A percentile compares a stretch with the other conserved stretches of the same genome.
Conservation (phyloP, 768 basidiomycete genomes). For the Trametes punicea region DNA sequence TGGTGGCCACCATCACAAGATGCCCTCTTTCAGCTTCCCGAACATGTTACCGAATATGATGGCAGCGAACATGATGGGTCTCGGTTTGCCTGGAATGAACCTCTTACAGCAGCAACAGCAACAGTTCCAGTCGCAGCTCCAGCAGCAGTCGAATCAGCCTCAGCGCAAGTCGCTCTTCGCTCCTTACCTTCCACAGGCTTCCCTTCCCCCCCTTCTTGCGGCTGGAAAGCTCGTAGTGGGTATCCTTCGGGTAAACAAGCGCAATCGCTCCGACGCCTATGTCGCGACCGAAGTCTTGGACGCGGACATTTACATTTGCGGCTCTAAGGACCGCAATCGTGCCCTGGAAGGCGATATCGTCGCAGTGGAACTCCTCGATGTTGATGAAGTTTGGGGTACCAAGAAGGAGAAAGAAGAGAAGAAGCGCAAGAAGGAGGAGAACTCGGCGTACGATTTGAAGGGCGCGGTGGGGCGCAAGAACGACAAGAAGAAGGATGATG, state of each 20-base stretch:
- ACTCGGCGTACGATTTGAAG: slow-evolving; percentile 88
- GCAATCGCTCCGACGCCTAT: slow-evolving; percentile 97
- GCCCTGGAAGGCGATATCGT: slow-evolving; percentile 98
- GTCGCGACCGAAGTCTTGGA: slow-evolving; percentile 97
- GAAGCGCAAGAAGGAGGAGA: slow-evolving; percentile 99
- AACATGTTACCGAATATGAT: slow-evolving; percentile 98
- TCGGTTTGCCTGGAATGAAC: slow-evolving; percentile 78
- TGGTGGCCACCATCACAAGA: slow-evolving; percentile 93
- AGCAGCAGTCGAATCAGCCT: slow-evolving; percentile 87
- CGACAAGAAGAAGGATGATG: slow-evolving; percentile 99
- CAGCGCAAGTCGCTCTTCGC: slow-evolving; percentile 98
- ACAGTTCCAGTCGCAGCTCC: slow-evolving; percentile 93
- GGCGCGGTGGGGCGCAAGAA: slow-evolving; percentile 75
- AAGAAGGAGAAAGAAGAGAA: slow-evolving; percentile 99
- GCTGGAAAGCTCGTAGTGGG: slow-evolving; percentile 98
- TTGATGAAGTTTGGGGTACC: slow-evolving; percentile 96
- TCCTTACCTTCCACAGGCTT: slow-evolving; percentile 97
- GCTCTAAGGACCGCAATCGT: slow-evolving; percentile 97
- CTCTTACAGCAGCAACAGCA: slow-evolving; percentile 91
- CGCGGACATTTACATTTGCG: slow-evolving; percentile 98
- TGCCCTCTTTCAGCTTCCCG: slow-evolving; percentile 96
- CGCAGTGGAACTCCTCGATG: slow-evolving; percentile 95
- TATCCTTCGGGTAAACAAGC: slow-evolving; percentile 95
- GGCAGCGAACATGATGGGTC: slow-evolving; percentile 95
- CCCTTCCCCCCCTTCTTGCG: slow-evolving; percentile 90